A percentile compares a stretch with the other conserved stretches of the same genome.
Conservation (phyloP, 108 stramenopile species). For the Mayamaea pseudoterrestris region DNA sequence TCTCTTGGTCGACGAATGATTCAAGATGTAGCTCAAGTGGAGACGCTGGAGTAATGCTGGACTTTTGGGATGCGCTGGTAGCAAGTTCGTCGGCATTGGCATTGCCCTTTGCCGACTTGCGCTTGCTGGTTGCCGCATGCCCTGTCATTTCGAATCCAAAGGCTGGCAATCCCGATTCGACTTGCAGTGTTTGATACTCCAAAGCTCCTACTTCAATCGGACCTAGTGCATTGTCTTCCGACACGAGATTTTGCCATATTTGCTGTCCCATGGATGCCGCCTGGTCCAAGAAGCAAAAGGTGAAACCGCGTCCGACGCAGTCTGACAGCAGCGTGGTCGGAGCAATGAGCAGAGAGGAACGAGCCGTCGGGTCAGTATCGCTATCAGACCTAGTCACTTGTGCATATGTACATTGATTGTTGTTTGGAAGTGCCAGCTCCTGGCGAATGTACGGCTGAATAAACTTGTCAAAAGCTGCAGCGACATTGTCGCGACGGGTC, state of each 20-base stretch:
- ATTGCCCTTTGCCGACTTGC: conserved; percentile 5
- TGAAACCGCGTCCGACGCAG: conserved; percentile 44
- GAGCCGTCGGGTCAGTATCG: too few relatives aligned
- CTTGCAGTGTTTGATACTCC: conserved; percentile 70
- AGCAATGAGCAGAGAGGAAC: conserved; percentile 9
- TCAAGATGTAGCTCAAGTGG: conserved; percentile 62
- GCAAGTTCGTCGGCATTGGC: neutral
- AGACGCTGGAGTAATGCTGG: conserved; percentile 27
- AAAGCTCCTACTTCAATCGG: conserved; percentile 55
- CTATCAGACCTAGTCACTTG: too few relatives aligned
- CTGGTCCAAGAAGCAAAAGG: conserved; percentile 26
- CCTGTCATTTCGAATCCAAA: conserved; percentile 20
- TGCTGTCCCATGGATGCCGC: conserved; percentile 7
- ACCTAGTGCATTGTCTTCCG: conserved; percentile 42
- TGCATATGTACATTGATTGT: too few relatives aligned
- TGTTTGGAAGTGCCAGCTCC: too few relatives aligned
- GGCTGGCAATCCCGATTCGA: conserved; percentile 47
- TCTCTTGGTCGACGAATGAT: conserved; percentile 41
- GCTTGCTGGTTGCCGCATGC: conserved; percentile 1
- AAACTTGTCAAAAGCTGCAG: conserved; percentile 8
- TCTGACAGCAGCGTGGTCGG: conserved; percentile 31
- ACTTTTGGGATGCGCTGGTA: neutral
- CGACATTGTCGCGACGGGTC: conserved; percentile 33
- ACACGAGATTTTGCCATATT: conserved; percentile 42
- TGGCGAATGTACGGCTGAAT: conserved; percentile 4